Conservation (phyloP, 169 alveolate species). For the Cryptosporidium muris region DNA sequence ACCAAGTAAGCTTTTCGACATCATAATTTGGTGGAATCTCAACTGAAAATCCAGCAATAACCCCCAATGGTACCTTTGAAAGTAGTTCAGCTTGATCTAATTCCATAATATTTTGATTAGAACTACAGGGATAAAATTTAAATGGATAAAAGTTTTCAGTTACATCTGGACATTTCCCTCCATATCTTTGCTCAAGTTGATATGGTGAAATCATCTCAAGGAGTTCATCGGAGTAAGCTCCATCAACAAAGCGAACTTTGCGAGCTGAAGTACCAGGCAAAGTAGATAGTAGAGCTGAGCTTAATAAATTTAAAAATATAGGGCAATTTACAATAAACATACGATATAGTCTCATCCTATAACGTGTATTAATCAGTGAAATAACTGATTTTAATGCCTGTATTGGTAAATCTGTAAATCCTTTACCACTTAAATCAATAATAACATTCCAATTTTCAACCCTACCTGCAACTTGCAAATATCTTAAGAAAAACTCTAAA, state of each 20-base stretch:
- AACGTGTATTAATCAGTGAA: conserved; percentile 66
- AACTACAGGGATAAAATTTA: conserved; percentile 41
- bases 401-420: conserved; percentile 68
- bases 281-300: conserved; percentile 70
- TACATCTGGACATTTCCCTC: conserved; percentile 73
- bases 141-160: conserved; percentile 67
- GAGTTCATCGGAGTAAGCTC: conserved; percentile 68
- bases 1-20: conserved; percentile 37
- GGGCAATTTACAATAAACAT: conserved; percentile 73
- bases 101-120: not conserved
- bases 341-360: conserved; percentile 71
- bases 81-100: conserved; percentile 28
- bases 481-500: conserved; percentile 58
- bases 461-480: conserved; percentile 73
- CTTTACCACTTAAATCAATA: conserved; percentile 66
- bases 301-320: conserved; percentile 48
- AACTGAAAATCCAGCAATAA: conserved; percentile 38
- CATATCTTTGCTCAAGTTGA: conserved; percentile 72
- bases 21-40: conserved; percentile 66
- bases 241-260: conserved; percentile 67
- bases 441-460: conserved; percentile 73
- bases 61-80: conserved; percentile 23
- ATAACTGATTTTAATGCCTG: conserved; percentile 64
- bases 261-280: conserved; percentile 70
- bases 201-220: conserved; percentile 26